phyloP scores from a whole-genome alignment of 139 green algal species.

The Micromonas pusilla region DNA sequence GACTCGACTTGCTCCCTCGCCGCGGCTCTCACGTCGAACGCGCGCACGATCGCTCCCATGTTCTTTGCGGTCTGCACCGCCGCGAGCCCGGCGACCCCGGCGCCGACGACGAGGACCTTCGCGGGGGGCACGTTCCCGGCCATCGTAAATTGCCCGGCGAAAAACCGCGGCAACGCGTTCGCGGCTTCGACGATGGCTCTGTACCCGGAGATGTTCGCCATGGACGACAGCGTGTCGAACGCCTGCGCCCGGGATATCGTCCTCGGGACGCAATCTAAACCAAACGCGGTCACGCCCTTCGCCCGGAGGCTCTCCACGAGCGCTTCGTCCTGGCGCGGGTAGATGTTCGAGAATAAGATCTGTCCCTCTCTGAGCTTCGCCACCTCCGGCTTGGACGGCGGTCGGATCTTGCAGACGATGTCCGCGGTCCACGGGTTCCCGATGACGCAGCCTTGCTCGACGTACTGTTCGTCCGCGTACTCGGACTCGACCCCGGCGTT shows the following conservation, averaged over 20 bases:
- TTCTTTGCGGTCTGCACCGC: constrained; percentile 31
- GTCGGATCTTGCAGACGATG: constrained; percentile 46
- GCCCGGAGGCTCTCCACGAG: neutral
- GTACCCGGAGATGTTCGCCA: constrained; percentile 38
- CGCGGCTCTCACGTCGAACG: constrained; percentile 25
- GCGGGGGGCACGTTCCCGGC: constrained; percentile 36
- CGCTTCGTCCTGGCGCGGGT: neutral
- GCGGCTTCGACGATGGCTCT: constrained; percentile 34
- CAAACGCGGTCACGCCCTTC: neutral
- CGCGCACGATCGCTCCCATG: constrained; percentile 30
- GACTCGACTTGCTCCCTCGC: constrained; percentile 32
- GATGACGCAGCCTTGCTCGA: constrained; percentile 24
- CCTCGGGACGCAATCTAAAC: constrained; percentile 78
- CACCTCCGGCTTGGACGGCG: constrained; percentile 19
- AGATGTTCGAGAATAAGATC: neutral
- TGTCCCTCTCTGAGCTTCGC: constrained; percentile 17
- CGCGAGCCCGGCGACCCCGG: constrained; percentile 34
- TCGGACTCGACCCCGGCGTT: constrained; percentile 49
- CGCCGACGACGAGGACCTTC: constrained; percentile 37
- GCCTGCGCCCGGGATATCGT: constrained; percentile 28
- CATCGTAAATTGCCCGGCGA: constrained; percentile 29
- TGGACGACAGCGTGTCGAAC: constrained; percentile 35
- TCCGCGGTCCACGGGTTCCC: constrained; percentile 49
- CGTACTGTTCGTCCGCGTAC: constrained; percentile 42
- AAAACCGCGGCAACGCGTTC: constrained; percentile 30